Percentiles rank a stretch among this genome's conserved stretches.
These are phyloP conservation scores for Kentomonas sorsogonicus DNA, from an alignment of 208 protist species.

Conservation along the genomic window DNA sequence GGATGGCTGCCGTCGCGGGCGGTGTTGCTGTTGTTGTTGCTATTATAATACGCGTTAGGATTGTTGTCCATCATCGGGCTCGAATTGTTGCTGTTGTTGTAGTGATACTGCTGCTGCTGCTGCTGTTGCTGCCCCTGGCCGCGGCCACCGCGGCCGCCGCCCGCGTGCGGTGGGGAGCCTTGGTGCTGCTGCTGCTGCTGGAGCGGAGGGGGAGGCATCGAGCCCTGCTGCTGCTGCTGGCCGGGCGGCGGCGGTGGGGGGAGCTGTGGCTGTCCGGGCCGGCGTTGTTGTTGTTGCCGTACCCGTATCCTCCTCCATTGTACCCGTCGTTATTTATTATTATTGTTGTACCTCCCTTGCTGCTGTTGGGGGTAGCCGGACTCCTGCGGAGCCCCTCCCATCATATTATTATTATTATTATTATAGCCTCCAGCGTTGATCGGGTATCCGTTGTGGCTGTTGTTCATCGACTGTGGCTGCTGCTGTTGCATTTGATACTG, in stretches of 20 bases:
- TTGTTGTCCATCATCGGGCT: too few species aligned
- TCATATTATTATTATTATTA: background rate
- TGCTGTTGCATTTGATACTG: background rate
- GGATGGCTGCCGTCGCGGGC: too few species aligned
- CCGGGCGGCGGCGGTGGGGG: background rate
- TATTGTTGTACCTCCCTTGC: background rate
- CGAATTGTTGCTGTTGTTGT: too few species aligned
- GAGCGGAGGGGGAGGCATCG: background rate
- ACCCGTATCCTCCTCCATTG: background rate
- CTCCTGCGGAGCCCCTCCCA: background rate
- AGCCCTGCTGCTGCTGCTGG: slow-evolving; percentile 1
- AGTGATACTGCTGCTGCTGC: background rate
- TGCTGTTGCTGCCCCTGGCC: background rate
- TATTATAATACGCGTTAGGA: too few species aligned
- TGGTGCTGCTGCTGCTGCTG: slow-evolving; percentile 2
- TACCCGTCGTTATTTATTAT: background rate
- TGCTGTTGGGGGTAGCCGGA: background rate
- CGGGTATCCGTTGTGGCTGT: too few species aligned
- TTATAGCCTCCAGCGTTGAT: too few species aligned
- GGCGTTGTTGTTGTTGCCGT: background rate
- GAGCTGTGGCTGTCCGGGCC: slow-evolving; percentile 16
- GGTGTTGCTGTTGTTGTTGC: too few species aligned
- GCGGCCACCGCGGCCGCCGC: too few species aligned
- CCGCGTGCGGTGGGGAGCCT: too few species aligned
- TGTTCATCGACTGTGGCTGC: too few species aligned